Conservation (phyloP, 176 grass and related monocot genomes). For the Oryza glumipatula region DNA sequence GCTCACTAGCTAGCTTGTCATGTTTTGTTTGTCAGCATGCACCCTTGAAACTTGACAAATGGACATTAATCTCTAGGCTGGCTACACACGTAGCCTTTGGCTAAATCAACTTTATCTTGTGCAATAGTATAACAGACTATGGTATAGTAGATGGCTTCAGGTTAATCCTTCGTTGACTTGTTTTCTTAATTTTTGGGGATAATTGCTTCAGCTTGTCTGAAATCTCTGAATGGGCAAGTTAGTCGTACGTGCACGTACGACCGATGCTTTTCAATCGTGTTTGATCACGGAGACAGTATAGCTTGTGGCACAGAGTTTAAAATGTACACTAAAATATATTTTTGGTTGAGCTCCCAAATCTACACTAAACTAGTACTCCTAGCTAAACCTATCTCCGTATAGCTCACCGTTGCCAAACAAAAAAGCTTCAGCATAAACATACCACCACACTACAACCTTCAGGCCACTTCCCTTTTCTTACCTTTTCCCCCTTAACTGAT, state of each 20-base stretch:
- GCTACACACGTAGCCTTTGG: neutral
- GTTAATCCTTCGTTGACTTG: neutral
- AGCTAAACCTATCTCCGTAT: neutral
- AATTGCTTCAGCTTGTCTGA: neutral
- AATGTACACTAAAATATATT: too few species aligned
- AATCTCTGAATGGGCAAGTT: neutral
- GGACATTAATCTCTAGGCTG: conserved; percentile 21
- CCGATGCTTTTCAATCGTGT: neutral
- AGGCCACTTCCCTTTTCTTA: neutral
- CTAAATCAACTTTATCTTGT: neutral
- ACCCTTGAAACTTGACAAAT: conserved; percentile 14
- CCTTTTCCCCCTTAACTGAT: too few species aligned
- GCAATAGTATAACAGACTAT: neutral
- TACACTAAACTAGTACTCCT: too few species aligned
- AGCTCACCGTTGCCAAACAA: neutral
- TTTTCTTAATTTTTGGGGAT: neutral
- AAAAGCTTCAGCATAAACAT: neutral
- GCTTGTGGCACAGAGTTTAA: too few species aligned
- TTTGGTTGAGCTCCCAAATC: too few species aligned
- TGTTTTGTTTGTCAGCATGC: conserved; percentile 11
- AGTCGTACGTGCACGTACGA: neutral
- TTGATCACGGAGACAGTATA: too few species aligned
- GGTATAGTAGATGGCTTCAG: neutral
- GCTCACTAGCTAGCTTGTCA: neutral
- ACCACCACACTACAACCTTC: neutral